Base-by-base conservation (phyloP, 202 grass and related monocot genomes). In the Saccharum hybrid region DNA sequence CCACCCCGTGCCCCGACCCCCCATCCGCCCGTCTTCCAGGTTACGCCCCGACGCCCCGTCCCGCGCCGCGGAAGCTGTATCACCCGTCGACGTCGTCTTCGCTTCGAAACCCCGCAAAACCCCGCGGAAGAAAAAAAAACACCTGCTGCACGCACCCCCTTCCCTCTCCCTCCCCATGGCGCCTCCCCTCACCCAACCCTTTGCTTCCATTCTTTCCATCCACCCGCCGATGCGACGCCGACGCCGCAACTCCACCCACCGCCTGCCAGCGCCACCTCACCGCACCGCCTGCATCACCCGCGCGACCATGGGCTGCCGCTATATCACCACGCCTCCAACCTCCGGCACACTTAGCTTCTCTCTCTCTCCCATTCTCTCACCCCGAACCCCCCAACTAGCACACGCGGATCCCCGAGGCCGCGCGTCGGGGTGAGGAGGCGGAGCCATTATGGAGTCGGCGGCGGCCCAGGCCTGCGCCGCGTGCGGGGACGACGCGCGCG, bases 131-230 rank as follows among this genome's bases (percentile, higher is more conserved):
- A 28, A 76, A 57, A 28, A 76, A 57, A 60, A 66, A 38, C 86
- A 81, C 80, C 76, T 88, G 68, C 83, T 63, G 88, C 78, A 83
- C 63, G 81, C 75, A 82, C 70, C 31, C 31, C 31, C 31, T 4
- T 3, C 42, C 2, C 43, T 18, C 52, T 34, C 71, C 54, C 66
- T 3, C 49, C 54, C 11, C 81, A 66, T 75, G 81, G 26, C 72
- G 73, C 66, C 59, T 52, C 76, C 43, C 1, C 61, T 63, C 82
- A 70, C 15, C 86, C 64, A 85, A 71, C 67, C 83, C 86, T 86
- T 96, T 96, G 96, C 93, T 98, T 98, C 91, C 84, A 88, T 96
- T 98, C 57, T 96, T 88, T 90, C 90, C 90, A 91, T 97, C 93
- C 91, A 85, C 90, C 93, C 77, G 86, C 85, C 93, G 91, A 86